Evolutionary conservation across 2,329 filamentous ascomycete species (phyloP), one percentile per base, ranked within the genome.

Genomic region (Sporothrix luriei): DNA sequence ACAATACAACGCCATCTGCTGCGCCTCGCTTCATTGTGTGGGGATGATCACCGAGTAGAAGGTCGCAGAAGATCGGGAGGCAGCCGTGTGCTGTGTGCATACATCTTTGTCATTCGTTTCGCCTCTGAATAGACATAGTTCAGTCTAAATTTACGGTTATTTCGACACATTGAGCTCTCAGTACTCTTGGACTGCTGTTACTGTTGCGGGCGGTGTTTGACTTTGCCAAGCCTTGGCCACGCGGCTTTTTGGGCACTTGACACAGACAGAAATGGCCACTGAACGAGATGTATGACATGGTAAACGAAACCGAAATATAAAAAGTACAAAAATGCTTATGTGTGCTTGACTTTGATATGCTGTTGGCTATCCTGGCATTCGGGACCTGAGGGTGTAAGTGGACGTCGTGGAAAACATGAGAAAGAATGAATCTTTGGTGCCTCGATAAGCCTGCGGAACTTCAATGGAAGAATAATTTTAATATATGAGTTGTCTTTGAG

Each of bases 21-120:
- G 64, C 64, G 64, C 64, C 64, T 66, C 64, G 43, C 51, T 66
- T 43, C 62, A 26, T 43, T 6, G 57, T 62, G 57, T 62, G 57
- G 57, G 40, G 57, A 46, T 46, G 29, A 46, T 48, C 21, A 48
- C 40, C 49, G 43, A 21, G 21, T 16, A 43, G 24, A 43, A 40
- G 13, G 57, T 49, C 59, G 40, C 46, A 10, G 29, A 54, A 19
- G 10, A n/a, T 6, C 10, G 29, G 64, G 64, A 66, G 64, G 64
- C 64, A 66, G 64, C 64, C 64, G 64, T 43, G 24, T 49, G 61
- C 26, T 40, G 24, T 46, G 14, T 14, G 9, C 33, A 33, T 33
- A 33, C 9, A 19, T 33, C 10, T 33, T 16, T 55, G 9, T 55
- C 14, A 38, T 51, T 21, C 46, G 26, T 52, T 51, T 65, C 10